Base-by-base conservation (phyloP, 768 basidiomycete genomes). In the Termitomyces sp. region DNA sequence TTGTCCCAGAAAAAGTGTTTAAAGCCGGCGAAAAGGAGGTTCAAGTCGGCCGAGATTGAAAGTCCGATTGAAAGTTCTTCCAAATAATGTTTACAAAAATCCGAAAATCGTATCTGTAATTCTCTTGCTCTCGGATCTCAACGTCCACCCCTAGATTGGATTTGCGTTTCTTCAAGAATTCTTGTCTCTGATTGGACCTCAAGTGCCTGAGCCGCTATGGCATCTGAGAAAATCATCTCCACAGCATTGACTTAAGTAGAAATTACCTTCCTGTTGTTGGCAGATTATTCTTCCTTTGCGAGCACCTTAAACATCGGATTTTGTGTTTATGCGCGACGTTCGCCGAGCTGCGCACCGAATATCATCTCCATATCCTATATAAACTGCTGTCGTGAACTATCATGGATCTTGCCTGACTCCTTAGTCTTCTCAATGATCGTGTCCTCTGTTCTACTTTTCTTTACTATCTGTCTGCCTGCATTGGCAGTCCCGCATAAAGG, bases 401-500 rank as follows among this genome's bases (percentile, higher is more conserved):
- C 7, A 32, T 26, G 11, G 10, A 17, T 8, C 9, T 42, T 3
- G 19, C 35, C 22, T 8, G 11, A 8, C 5, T 21, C 34, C 32
- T 28, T 37, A n/a, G 24, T 28, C 2, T 2, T 19, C 28, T 28
- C 17, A 22, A 30, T 56, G 53, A 30, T 54, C 19, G 19, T 26
- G 15, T 45, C 51, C n/a, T 40, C 41, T 37, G n/a, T 34, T 28
- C 12, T 57, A 28, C 22, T 52, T 42, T 6, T 52, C 14, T 19
- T 54, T 32, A 45, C 50, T 35, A 10, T 44, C 17, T 42, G 46
- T 55, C 45, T 57, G 22, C 46, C 53, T n/a, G 45, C 46, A 17
- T 24, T 47, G 9, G 50, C 56, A 19, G 49, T n/a, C 14, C 54
- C 59, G 3, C 38, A 37, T 4, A 46, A 56, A 34, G 59, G 59